Base-by-base conservation (phyloP, 805 yeast species). In the Kluyveromyces nonfermentans region DNA sequence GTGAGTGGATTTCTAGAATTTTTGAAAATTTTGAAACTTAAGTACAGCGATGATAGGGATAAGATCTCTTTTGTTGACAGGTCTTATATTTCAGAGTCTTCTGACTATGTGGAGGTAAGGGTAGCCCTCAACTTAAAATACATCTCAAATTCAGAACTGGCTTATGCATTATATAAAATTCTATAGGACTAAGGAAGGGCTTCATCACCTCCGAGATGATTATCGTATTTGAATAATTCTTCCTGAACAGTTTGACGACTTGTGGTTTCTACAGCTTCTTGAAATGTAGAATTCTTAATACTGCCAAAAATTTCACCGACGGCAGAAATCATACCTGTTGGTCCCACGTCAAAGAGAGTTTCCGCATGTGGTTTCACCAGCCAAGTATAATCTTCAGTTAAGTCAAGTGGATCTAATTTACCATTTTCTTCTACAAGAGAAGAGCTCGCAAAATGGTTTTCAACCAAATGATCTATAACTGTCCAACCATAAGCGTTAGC, bases 401-500 rank as follows among this genome's bases (percentile, higher is more conserved):
- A 44, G 14, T 37, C 35, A 10, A 49, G 45, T 7, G 47, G 46
- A 37, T 40, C 50, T 12, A 43, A 20, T 9, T 17, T 25, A 16
- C 45, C 41, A 1, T 45, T 43, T 35, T 50, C 45, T 14, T 34
- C 5, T 12, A 53, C 55, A n/a, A 33, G 41, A 28, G 42, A 50
- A 16, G 46, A 43, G 9, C 52, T 54, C 28, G 40, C 56, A 59
- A 85, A 85, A 65, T 85, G 93, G 40, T 73, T 70, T 12, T 69
- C 67, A 1, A 80, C 74, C 47, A 85, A 56, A 57, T 82, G 93
- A 46, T 83, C 88, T 38, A 84, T 67, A 0, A 83, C 85, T 1
- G 77, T 78, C 95, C 95, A 85, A 1, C 95, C 94, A 62, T 78
- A 84, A 0, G 90, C 93, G 64, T 85, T 85, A 1, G 85, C 72